phyloP scores from a whole-genome alignment of 192 early-diverging fungal genomes.

The Jimgerdemannia lactiflua region DNA sequence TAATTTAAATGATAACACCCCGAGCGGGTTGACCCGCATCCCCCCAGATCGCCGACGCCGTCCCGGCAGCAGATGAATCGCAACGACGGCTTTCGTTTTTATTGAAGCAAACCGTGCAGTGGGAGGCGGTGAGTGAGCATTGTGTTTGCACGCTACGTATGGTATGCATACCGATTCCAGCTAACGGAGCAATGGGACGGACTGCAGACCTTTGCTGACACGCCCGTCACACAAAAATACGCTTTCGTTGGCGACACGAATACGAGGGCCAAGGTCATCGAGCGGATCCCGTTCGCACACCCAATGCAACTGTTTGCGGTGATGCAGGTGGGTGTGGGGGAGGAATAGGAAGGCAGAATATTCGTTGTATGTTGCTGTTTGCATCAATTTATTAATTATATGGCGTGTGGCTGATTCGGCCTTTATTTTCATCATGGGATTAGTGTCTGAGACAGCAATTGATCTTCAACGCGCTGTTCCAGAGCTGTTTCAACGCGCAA shows the following conservation, averaged over 20 bases:
- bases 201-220: conserved; percentile 2
- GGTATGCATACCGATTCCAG: too few relatives aligned
- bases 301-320: conserved; percentile 1
- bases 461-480: conserved; percentile 40
- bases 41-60: not conserved
- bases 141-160: not conserved
- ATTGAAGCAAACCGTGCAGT: not conserved
- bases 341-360: not conserved
- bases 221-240: not conserved
- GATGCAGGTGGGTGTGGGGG: not conserved
- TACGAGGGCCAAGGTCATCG: conserved; percentile 24
- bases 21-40: not conserved
- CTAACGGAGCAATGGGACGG: too few relatives aligned
- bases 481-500: conserved; percentile 42
- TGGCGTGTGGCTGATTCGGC: not conserved
- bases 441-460: conserved; percentile 40
- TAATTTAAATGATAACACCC: too few relatives aligned
- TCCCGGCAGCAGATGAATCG: not conserved
- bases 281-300: conserved; percentile 30
- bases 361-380: too few relatives aligned
- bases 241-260: conserved; percentile 1
- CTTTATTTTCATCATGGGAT: too few relatives aligned
- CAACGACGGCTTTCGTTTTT: not conserved
- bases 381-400: not conserved
- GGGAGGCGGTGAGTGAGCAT: not conserved